Evolutionary conservation across 2,329 filamentous ascomycete genomes (phyloP), one percentile per base, ranked within the genome.

Genomic region (Colletotrichum truncatum): DNA sequence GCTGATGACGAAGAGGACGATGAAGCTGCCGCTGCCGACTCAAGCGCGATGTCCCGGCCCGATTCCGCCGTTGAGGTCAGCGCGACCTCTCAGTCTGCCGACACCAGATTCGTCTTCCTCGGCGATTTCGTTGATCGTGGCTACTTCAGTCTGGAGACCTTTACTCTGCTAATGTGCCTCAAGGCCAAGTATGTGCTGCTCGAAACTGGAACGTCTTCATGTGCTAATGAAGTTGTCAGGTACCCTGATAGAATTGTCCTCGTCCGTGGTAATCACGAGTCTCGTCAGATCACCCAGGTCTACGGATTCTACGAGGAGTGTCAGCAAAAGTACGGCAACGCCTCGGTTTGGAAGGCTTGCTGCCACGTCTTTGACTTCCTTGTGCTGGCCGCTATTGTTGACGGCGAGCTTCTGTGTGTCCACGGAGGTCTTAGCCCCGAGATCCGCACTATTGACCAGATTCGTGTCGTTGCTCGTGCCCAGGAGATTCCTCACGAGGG

Each of bases 281-380:
- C 94, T 25, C 91, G 96, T 69, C 96, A 97, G 73, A 97, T 99
- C 68, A 99, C 96, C 8, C 96, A 99, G 75, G 97, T 97, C 21
- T 99, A 99, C 78, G 96, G 96, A 57, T 99, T 99, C 80, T 99
- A 99, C 80, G 97, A 97, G 66, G 96, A 99, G 78, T 99, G 96
- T 79, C 94, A 94, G 60, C 92, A 96, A 73, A 99, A 99, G 80
- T 99, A 99, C 77, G 96, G 96, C 74, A 98, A 98, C 75, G 94
- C 96, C 11, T 98, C 97, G 51, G 96, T 99, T n/a, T 99, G 96
- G 96, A 97, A 99, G 79, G 96, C 97, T 64, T 99, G 98, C 79
- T 99, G 96, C 69, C 96, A 99, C 77, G 97, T 99, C 81, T 99
- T 99, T 78, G 96, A 99, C 78, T 99, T 97, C 78, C 88, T 99